A percentile compares a stretch with the other conserved stretches of the same genome.
phyloP scores from a whole-genome alignment of 768 basidiomycete genomes.

The Coprinopsis sp. region DNA sequence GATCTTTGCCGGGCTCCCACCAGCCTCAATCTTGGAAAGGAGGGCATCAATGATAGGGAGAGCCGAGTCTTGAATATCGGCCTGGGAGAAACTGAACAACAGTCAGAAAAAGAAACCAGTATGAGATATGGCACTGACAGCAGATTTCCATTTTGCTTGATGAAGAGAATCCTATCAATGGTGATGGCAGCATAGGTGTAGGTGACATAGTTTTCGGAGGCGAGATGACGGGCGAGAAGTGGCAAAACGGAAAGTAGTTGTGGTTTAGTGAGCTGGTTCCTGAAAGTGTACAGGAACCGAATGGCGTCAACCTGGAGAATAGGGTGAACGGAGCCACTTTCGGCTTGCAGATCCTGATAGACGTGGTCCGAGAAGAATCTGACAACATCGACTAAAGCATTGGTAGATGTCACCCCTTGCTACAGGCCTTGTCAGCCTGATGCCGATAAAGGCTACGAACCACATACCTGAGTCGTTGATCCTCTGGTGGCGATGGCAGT shows the following conservation, averaged over 20 bases:
- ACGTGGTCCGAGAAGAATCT: constrained; percentile 94
- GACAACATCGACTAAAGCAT: constrained; percentile 88
- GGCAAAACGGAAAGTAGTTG: constrained; percentile 92
- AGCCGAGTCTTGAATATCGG: constrained; percentile 84
- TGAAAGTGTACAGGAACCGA: constrained; percentile 89
- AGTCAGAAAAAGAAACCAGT: constrained; percentile 3
- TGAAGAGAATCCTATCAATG: constrained; percentile 92
- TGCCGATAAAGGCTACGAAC: not conserved
- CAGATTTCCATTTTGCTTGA: constrained; percentile 71
- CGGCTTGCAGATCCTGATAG: constrained; percentile 76
- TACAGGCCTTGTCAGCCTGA: constrained; percentile 22
- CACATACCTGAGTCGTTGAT: constrained; percentile 71
- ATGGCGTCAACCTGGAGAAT: constrained; percentile 96
- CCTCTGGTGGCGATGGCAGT: constrained; percentile 92
- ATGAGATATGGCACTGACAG: constrained; percentile 51
- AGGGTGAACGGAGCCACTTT: constrained; percentile 66
- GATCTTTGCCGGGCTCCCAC: constrained; percentile 81
- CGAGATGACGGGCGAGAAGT: constrained; percentile 75
- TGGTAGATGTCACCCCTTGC: constrained; percentile 93
- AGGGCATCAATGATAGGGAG: constrained; percentile 65
- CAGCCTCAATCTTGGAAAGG: constrained; percentile 73
- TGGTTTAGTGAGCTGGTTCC: constrained; percentile 91
- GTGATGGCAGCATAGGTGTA: constrained; percentile 97
- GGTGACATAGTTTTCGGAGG: constrained; percentile 82
- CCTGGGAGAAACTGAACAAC: constrained; percentile 69